Base-by-base conservation (phyloP, 2,329 filamentous ascomycete genomes). In the Fonsecaea pugnacius region DNA sequence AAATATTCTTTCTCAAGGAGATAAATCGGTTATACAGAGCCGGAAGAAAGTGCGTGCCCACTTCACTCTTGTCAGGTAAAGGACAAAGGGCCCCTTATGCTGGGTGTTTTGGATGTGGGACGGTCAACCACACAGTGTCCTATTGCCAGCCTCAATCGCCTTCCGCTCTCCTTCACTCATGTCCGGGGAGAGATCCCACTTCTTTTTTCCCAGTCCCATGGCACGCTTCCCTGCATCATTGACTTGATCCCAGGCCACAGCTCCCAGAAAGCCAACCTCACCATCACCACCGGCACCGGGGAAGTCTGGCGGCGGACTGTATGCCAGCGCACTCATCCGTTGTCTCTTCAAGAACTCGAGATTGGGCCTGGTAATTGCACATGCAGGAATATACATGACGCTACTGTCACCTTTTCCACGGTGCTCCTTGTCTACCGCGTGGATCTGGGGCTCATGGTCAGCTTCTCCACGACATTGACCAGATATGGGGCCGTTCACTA, bases 301-400 rank as follows among this genome's bases (percentile, higher is more conserved):
- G 73, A 91, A 91, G 70, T 92, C 89, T 33, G 87, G 88, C 0
- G 83, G 85, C 0, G 88, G 89, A 0, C 83, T 85, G 4, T 92
- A 92, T 0, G 79, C 74, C 2, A 89, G 75, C 70, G 95, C 95
- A 0, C 86, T 85, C n/a, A 86, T 81, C 21, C 89, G 84, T 78
- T 96, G 92, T 16, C 85, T 83, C 1, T 78, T 82, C 1, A 94
- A 80, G 73, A 93, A 95, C 24, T 84, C 77, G 0, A 89, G 87
- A 71, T 95, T 96, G 43, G 82, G 78, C 59, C 89, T 85, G 0
- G 92, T 96, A 33, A 92, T 82, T 0, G 93, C 92, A 60, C 91
- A 95, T 0, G 91, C 88, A 0, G 93, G 92, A 61, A 97, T 96
- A 72, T 97, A 97, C 65, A 97, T 73, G 0, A 96, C 93, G 70